A percentile compares a stretch with the other conserved stretches of the same genome.
Conservation (phyloP, 352 stramenopile species). For the Halophytophthora polymorphica region DNA sequence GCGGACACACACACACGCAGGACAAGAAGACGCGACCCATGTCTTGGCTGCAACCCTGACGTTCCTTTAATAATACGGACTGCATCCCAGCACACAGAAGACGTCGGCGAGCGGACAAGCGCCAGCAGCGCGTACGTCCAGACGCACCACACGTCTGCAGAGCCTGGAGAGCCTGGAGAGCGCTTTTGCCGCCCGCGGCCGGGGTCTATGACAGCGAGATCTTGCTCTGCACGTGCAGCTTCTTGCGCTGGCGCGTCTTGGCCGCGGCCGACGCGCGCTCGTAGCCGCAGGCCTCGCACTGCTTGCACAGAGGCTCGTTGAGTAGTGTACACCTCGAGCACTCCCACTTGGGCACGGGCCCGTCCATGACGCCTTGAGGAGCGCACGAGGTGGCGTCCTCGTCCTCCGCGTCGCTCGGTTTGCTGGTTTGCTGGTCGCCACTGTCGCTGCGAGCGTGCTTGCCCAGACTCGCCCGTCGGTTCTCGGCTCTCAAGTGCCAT, state of each 20-base stretch:
- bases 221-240: constrained; percentile 80
- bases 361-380: constrained; percentile 4
- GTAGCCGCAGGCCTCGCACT: constrained; percentile 71
- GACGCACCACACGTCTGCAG: too few species aligned
- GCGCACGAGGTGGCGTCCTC: neutral
- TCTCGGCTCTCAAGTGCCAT: neutral
- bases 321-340: constrained; percentile 79
- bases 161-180: too few species aligned
- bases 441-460: constrained; percentile 29
- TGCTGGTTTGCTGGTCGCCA: neutral
- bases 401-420: neutral
- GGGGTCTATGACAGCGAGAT: constrained; percentile 49
- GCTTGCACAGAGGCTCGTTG: constrained; percentile 48
- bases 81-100: neutral
- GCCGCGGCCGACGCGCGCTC: constrained; percentile 29
- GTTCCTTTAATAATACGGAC: constrained; percentile 1
- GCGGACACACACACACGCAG: too few species aligned
- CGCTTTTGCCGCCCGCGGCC: neutral
- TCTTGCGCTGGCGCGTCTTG: constrained; percentile 64
- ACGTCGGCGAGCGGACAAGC: too few species aligned
- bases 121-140: too few species aligned
- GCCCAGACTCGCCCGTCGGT: constrained; percentile 18
- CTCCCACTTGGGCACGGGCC: constrained; percentile 49
- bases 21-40: too few species aligned
- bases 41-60: too few species aligned